Conservation (phyloP, 768 basidiomycete species). For the Naganishia randhawae region DNA sequence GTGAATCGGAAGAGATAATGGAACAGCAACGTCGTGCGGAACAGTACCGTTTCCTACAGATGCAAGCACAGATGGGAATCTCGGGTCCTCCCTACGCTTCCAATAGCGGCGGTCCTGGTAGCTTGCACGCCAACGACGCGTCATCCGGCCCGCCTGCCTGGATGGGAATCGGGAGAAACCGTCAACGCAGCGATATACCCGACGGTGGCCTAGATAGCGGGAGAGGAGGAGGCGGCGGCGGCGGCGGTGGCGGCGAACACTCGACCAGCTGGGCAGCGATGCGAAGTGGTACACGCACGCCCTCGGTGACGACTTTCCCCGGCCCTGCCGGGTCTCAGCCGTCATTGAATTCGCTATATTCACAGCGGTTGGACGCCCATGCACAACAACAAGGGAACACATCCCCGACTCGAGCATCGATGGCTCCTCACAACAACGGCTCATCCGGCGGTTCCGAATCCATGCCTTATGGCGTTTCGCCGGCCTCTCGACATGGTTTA, state of each 20-base stretch:
- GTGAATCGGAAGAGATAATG: constrained; percentile 16
- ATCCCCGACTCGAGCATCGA: not conserved
- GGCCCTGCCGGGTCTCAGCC: not conserved
- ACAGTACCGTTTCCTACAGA: constrained; percentile 17
- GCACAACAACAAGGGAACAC: not conserved
- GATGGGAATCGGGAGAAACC: constrained; percentile 20
- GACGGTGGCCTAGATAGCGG: not conserved
- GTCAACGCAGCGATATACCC: constrained; percentile 16
- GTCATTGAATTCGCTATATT: constrained; percentile 3
- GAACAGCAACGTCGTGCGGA: constrained; percentile 18
- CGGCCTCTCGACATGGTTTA: constrained; percentile 1
- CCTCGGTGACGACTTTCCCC: not conserved
- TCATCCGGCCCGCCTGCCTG: constrained; percentile 3
- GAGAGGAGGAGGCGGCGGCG: not conserved
- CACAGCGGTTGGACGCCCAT: constrained; percentile 4
- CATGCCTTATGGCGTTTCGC: not conserved
- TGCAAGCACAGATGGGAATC: not conserved
- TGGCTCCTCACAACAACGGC: not conserved
- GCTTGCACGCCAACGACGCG: not conserved
- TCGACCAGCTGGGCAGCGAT: constrained; percentile 18
- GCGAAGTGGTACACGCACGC: constrained; percentile 4
- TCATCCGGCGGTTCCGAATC: not conserved
- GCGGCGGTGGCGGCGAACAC: not conserved
- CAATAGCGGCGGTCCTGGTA: not conserved
- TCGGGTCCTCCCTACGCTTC: not conserved